Conservation (phyloP, 164 flowering plant species). For the Aristolochia fimbriata region DNA sequence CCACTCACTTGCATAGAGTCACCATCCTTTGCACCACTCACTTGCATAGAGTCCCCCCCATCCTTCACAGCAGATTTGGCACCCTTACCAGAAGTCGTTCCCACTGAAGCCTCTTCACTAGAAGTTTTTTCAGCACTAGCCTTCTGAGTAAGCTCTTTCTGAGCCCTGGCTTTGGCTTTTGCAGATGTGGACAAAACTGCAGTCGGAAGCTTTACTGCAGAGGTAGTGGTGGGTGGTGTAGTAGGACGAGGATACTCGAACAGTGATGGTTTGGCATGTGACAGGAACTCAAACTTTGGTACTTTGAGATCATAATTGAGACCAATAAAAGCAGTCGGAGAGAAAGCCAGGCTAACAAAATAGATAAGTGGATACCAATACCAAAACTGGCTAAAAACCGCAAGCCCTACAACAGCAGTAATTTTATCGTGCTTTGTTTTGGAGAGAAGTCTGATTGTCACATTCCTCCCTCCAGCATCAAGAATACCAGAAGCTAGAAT, state of each 20-base stretch:
- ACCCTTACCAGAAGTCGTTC: constrained; percentile 44
- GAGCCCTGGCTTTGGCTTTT: constrained; percentile 91
- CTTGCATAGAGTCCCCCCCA: constrained; percentile 92
- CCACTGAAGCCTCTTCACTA: constrained; percentile 34
- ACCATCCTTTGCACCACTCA: constrained; percentile 9
- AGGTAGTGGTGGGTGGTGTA: constrained; percentile 66
- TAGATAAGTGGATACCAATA: constrained; percentile 98
- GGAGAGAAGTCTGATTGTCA: constrained; percentile 83
- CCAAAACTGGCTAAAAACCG: constrained; percentile 98
- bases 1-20: no score
- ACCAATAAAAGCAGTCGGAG: constrained; percentile 94
- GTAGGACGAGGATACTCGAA: constrained; percentile 95
- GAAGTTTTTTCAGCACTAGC: constrained; percentile 52
- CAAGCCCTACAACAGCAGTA: constrained; percentile 94
- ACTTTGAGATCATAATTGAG: constrained; percentile 89
- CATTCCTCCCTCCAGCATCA: constrained; percentile 99
- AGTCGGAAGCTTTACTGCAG: constrained; percentile 84
- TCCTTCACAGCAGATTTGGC: constrained; percentile 61
- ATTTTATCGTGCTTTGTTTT: constrained; percentile 89
- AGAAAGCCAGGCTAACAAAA: constrained; percentile 79
- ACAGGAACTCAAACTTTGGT: constrained; percentile 85
- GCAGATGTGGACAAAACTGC: constrained; percentile 91
- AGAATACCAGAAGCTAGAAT: constrained; percentile 97
- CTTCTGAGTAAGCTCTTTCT: constrained; percentile 88
- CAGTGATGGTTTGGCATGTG: constrained; percentile 91